These are phyloP conservation scores for Platanus orientalis DNA, from an alignment of 164 flowering plant genomes.

Conservation along the genomic window DNA sequence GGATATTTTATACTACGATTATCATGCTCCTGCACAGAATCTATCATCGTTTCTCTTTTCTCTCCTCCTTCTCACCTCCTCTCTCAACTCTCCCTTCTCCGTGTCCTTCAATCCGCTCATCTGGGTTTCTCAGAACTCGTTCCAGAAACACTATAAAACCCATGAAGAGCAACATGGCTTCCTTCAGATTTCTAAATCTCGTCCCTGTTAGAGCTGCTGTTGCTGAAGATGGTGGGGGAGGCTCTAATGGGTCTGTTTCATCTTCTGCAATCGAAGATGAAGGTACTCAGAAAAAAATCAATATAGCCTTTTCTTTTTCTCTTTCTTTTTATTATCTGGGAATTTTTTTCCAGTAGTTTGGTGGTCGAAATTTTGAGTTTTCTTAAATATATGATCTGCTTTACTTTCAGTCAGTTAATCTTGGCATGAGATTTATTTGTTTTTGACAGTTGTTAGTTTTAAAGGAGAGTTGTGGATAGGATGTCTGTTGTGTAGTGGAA, in stretches of 20 bases:
- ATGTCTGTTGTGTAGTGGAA: too few species aligned
- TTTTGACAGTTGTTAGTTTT: too few species aligned
- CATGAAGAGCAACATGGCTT: constrained; percentile 15
- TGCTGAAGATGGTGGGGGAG: constrained; percentile 37
- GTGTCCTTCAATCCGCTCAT: constrained; percentile 13
- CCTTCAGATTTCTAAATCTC: constrained; percentile 32
- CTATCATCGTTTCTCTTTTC: constrained; percentile 46
- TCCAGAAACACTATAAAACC: constrained; percentile 7
- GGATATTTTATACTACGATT: not conserved
- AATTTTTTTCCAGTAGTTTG: constrained; percentile 1
- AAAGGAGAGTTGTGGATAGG: too few species aligned
- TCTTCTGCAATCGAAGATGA: constrained; percentile 33
- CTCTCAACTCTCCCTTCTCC: constrained; percentile 12
- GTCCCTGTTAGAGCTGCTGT: constrained; percentile 30
- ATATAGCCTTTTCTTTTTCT: not conserved
- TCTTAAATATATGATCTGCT: not conserved
- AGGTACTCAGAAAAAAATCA: constrained; percentile 25
- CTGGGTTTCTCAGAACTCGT: constrained; percentile 18
- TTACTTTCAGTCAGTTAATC: not conserved
- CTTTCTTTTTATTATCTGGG: not conserved
- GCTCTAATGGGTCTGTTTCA: constrained; percentile 35
- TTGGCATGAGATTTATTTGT: not conserved
- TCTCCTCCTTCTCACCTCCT: constrained; percentile 17
- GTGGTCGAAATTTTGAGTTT: too few species aligned
- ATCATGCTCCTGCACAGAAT: constrained; percentile 52